These are phyloP conservation scores for Sporothrix brasiliensis DNA, from an alignment of 2,329 filamentous ascomycete genomes.

Conservation along the genomic window DNA sequence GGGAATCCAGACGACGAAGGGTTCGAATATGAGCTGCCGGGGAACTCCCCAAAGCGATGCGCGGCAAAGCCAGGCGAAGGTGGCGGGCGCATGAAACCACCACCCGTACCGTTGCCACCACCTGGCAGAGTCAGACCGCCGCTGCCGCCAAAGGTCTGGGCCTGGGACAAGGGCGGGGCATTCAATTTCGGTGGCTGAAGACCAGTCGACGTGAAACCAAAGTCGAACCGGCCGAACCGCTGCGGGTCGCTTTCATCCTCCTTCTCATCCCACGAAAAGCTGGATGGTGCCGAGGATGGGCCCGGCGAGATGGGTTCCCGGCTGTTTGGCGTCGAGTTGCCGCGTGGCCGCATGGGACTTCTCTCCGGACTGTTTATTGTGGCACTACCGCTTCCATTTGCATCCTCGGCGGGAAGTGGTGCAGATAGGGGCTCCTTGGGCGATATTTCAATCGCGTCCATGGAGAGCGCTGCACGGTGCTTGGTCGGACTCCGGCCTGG, in stretches of 20 bases:
- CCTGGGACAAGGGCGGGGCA: neutral
- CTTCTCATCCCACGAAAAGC: slow-evolving; percentile 60
- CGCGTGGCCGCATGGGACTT: slow-evolving; percentile 53
- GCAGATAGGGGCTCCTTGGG: slow-evolving; percentile 64
- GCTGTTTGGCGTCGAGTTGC: slow-evolving; percentile 56
- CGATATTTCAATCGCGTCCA: slow-evolving; percentile 57
- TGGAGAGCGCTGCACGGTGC: slow-evolving; percentile 63
- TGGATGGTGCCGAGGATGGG: slow-evolving; percentile 68
- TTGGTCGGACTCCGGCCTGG: slow-evolving; percentile 60
- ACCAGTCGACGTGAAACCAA: slow-evolving; percentile 36
- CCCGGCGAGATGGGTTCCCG: slow-evolving; percentile 59
- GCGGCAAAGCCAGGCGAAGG: slow-evolving; percentile 51
- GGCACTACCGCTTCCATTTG: slow-evolving; percentile 45
- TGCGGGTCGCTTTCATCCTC: slow-evolving; percentile 50
- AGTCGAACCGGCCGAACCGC: slow-evolving; percentile 48
- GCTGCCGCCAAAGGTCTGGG: neutral
- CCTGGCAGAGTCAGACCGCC: slow-evolving; percentile 16
- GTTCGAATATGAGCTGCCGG: slow-evolving; percentile 37
- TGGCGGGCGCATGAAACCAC: slow-evolving; percentile 35
- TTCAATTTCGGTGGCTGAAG: slow-evolving; percentile 21
- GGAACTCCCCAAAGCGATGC: slow-evolving; percentile 47
- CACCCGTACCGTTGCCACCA: slow-evolving; percentile 38
- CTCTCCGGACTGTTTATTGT: slow-evolving; percentile 43
- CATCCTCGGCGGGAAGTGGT: slow-evolving; percentile 60
- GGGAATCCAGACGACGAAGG: slow-evolving; percentile 33